A percentile compares a stretch with the other conserved stretches of the same genome.
These are phyloP conservation scores for Aureobasidium sp. DNA, from an alignment of 2,329 filamentous ascomycete species.

Conservation along the genomic window DNA sequence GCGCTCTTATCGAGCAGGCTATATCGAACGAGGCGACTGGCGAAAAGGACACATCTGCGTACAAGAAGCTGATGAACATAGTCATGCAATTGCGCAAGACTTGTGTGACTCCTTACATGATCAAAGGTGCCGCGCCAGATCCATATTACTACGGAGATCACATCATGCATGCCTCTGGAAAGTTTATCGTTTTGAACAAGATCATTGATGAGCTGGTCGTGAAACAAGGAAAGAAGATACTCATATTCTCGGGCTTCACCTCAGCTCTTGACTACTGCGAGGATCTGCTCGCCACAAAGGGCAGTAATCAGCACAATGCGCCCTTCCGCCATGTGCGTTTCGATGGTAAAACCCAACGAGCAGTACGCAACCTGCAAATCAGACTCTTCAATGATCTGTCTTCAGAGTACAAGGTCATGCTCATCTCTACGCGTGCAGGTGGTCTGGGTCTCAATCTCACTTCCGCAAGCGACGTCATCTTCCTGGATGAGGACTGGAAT, in stretches of 20 bases:
- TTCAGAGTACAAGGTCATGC: slow-evolving; percentile 46
- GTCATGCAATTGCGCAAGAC: slow-evolving; percentile 51
- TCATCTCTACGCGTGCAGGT: slow-evolving; percentile 50
- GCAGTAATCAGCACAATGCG: slow-evolving; percentile 30
- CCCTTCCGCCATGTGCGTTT: slow-evolving; percentile 43
- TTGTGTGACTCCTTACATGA: slow-evolving; percentile 49
- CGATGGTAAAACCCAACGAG: slow-evolving; percentile 44
- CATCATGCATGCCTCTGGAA: slow-evolving; percentile 46
- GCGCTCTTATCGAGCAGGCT: slow-evolving; percentile 36
- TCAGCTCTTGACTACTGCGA: slow-evolving; percentile 46
- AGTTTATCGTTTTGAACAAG: slow-evolving; percentile 50
- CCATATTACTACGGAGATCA: slow-evolving; percentile 42
- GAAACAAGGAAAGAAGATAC: slow-evolving; percentile 45
- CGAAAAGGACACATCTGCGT: slow-evolving; percentile 20
- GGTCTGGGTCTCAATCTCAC: slow-evolving; percentile 51
- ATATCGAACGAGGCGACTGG: slow-evolving; percentile 29
- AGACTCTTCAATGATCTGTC: slow-evolving; percentile 45
- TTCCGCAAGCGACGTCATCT: slow-evolving; percentile 49
- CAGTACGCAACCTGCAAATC: slow-evolving; percentile 46
- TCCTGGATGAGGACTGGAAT: slow-evolving; percentile 52
- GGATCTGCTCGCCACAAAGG: slow-evolving; percentile 42
- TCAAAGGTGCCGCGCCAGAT: slow-evolving; percentile 40
- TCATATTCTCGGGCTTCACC: slow-evolving; percentile 53
- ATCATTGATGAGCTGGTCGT: slow-evolving; percentile 44
- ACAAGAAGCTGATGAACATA: slow-evolving; percentile 45